Evolutionary conservation across 768 basidiomycete genomes (phyloP).

Genomic region (Gautieria morchelliformis): DNA sequence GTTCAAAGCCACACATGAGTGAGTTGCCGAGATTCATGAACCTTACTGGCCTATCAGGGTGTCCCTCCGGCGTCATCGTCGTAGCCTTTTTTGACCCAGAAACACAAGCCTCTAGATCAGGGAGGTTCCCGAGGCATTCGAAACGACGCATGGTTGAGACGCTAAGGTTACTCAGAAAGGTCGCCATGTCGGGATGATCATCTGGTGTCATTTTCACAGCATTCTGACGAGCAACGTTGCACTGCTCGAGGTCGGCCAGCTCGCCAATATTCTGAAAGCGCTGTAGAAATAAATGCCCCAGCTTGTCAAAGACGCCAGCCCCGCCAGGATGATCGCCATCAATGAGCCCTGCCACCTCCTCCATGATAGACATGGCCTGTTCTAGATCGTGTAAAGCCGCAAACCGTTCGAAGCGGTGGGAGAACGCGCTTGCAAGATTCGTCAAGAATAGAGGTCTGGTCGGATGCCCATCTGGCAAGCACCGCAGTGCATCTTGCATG

Average conservation of each 20-base stretch:
- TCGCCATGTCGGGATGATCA: conserved; percentile 1
- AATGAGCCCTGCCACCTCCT: conserved; percentile 8
- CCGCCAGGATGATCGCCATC: background rate
- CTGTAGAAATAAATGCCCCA: conserved; percentile 16
- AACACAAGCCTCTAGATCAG: conserved; percentile 19
- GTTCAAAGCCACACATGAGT: background rate
- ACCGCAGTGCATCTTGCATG: background rate
- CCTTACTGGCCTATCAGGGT: background rate
- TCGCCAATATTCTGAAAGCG: conserved; percentile 18
- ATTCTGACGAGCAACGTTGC: conserved; percentile 9
- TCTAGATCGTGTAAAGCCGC: background rate
- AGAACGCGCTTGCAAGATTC: conserved; percentile 10
- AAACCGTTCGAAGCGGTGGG: background rate
- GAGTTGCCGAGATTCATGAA: conserved; percentile 7
- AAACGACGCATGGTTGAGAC: background rate
- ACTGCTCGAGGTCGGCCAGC: conserved; percentile 18
- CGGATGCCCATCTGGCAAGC: conserved; percentile 1
- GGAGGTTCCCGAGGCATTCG: background rate
- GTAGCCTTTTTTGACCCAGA: background rate
- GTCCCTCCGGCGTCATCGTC: background rate
- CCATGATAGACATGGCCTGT: conserved; percentile 9
- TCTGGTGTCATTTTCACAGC: conserved; percentile 12
- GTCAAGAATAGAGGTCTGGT: background rate
- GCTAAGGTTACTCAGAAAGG: background rate
- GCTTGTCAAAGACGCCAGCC: conserved; percentile 8